A percentile compares a stretch with the other conserved stretches of the same genome.
These are phyloP conservation scores for Lasiodiplodia sp. DNA, from an alignment of 2,329 filamentous ascomycete genomes.

Conservation along the genomic window DNA sequence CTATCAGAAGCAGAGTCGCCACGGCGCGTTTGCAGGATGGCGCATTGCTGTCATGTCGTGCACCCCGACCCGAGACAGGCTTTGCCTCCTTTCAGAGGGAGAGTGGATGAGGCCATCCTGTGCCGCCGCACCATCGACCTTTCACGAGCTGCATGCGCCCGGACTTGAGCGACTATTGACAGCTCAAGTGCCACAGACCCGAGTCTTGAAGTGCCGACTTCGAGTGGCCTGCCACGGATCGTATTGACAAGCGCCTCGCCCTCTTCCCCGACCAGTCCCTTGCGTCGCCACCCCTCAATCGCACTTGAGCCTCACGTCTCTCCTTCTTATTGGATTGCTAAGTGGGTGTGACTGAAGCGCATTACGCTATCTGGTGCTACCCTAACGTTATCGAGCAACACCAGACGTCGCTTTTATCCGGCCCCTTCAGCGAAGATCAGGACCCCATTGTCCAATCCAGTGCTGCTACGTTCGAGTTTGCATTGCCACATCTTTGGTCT, in stretches of 20 bases:
- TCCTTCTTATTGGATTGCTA: neutral
- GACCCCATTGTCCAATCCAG: neutral
- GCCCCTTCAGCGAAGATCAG: neutral
- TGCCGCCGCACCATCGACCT: too few relatives aligned
- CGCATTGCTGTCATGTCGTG: slow-evolving; percentile 14
- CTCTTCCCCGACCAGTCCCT: neutral
- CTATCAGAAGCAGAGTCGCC: neutral
- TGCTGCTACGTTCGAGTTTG: neutral
- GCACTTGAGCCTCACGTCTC: slow-evolving; percentile 6
- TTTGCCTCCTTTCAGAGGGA: slow-evolving; percentile 5
- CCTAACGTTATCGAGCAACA: neutral
- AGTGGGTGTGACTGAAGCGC: neutral
- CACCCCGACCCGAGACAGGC: slow-evolving; percentile 8
- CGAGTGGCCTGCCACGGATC: neutral
- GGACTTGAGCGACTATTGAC: slow-evolving; percentile 8
- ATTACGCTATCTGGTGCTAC: slow-evolving; percentile 1
- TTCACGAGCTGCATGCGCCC: slow-evolving; percentile 2
- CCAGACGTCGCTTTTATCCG: slow-evolving; percentile 1
- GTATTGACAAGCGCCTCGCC: neutral
- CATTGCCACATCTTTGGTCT: neutral
- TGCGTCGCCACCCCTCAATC: neutral
- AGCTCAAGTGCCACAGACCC: slow-evolving; percentile 12
- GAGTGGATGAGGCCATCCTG: neutral
- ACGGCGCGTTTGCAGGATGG: neutral
- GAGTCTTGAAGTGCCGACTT: slow-evolving; percentile 4